phyloP scores from a whole-genome alignment of 208 protist species.

The Endotrypanum monterogeii region DNA sequence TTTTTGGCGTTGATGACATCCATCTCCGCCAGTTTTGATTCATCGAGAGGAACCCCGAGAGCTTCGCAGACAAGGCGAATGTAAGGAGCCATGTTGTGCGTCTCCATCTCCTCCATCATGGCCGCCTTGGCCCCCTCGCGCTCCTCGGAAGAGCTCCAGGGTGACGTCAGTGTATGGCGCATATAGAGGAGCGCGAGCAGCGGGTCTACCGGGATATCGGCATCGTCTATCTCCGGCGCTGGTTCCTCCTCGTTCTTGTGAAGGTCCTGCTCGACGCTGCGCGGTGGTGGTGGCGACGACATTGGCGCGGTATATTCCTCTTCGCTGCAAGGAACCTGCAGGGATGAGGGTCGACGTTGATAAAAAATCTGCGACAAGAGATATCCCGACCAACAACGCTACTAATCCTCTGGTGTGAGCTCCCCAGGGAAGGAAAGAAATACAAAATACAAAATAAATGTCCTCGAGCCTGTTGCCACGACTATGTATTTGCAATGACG shows the following conservation, averaged over 20 bases:
- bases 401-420: not conserved
- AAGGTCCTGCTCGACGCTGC: slow-evolving; percentile 26
- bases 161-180: slow-evolving; percentile 80
- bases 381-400: not conserved
- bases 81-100: slow-evolving; percentile 91
- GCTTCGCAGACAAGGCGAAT: slow-evolving; percentile 80
- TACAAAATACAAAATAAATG: slow-evolving; percentile 11
- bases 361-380: not conserved
- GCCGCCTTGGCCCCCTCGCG: slow-evolving; percentile 69
- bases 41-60: slow-evolving; percentile 71
- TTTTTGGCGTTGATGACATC: slow-evolving; percentile 78
- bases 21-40: slow-evolving; percentile 68
- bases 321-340: not conserved
- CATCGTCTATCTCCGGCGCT: slow-evolving; percentile 30
- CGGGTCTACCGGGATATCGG: slow-evolving; percentile 75
- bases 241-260: slow-evolving; percentile 37
- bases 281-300: slow-evolving; percentile 16
- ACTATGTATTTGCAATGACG: too few species aligned
- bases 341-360: not conserved
- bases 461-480: not conserved
- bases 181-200: slow-evolving; percentile 82
- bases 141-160: slow-evolving; percentile 70
- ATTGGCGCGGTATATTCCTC: slow-evolving; percentile 19
- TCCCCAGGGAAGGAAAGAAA: not conserved
- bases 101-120: slow-evolving; percentile 72